A percentile compares a stretch with the other conserved stretches of the same genome.
Conservation (phyloP, 139 green algal genomes). For the Tetradesmus obliquus region DNA sequence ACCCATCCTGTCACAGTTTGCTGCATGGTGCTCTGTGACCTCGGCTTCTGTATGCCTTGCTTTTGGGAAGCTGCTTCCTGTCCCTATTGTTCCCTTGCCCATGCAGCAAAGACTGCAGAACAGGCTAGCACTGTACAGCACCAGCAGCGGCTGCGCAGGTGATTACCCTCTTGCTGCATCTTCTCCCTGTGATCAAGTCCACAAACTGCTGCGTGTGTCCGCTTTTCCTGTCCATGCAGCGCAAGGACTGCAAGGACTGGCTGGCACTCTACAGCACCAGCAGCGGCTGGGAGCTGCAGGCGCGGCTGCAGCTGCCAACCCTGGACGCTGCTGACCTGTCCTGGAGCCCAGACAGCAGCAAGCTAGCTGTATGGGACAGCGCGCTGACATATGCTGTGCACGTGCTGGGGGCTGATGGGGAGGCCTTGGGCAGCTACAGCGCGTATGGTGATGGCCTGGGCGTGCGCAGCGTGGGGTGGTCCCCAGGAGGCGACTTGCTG, state of each 20-base stretch:
- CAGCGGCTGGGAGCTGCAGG: conserved; percentile 25
- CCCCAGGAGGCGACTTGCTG: conserved; percentile 75
- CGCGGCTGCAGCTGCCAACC: conserved; percentile 49
- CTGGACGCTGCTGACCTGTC: conserved; percentile 69
- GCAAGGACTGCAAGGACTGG: conserved; percentile 81
- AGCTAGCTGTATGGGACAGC: conserved; percentile 79
- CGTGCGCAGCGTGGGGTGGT: conserved; percentile 73
- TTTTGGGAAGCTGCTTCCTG: too few relatives aligned
- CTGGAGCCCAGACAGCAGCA: conserved; percentile 69
- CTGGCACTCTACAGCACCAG: conserved; percentile 67
- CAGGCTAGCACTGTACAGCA: too few relatives aligned
- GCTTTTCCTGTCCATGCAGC: conserved; percentile 50
- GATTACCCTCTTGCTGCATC: too few relatives aligned
- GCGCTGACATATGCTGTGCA: conserved; percentile 66
- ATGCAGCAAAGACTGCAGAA: too few relatives aligned
- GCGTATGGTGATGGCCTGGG: conserved; percentile 72
- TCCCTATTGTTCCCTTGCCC: too few relatives aligned
- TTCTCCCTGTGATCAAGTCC: neutral
- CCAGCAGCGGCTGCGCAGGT: too few relatives aligned
- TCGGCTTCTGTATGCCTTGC: too few relatives aligned
- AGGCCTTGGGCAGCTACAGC: conserved; percentile 19
- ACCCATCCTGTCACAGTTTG: too few relatives aligned
- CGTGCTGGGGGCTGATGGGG: conserved; percentile 32
- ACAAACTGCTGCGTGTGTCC: neutral
- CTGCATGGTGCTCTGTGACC: too few relatives aligned